Percentiles rank a stretch among this genome's conserved stretches.
Conservation (phyloP, 306 rosid species). For the Malus orientalis region DNA sequence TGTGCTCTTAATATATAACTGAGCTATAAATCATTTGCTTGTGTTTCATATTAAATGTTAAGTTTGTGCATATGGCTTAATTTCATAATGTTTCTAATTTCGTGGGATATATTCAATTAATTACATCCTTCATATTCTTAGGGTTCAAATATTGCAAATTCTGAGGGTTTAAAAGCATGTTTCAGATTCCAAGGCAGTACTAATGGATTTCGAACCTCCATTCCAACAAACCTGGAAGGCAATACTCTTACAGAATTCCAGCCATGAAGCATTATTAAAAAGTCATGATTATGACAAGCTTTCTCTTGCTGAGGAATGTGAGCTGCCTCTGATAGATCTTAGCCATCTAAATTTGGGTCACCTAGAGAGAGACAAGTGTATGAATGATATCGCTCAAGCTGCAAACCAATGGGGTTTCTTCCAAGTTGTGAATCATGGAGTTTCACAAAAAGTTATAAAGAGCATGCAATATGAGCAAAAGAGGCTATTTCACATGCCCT, state of each 20-base stretch:
- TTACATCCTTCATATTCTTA: neutral
- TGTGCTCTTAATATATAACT: neutral
- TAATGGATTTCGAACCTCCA: conserved; percentile 61
- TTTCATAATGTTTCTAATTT: neutral
- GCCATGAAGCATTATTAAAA: neutral
- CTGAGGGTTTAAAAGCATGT: neutral
- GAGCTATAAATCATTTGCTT: neutral
- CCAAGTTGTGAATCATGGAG: conserved; percentile 62
- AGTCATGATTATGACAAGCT: neutral
- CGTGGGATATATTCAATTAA: neutral
- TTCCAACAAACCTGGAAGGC: conserved; percentile 37
- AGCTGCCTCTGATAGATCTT: conserved; percentile 56
- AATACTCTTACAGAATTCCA: conserved; percentile 11
- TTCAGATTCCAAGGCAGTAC: neutral
- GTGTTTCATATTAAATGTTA: neutral
- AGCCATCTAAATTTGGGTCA: conserved; percentile 13
- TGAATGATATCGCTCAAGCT: conserved; percentile 42
- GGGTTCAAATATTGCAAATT: neutral
- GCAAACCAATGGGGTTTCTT: conserved; percentile 66
- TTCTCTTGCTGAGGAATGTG: conserved; percentile 23
- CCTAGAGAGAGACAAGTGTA: conserved; percentile 36
- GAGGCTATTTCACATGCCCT: conserved; percentile 41
- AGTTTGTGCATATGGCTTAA: neutral
- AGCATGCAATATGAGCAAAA: conserved; percentile 33
- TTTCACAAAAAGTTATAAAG: conserved; percentile 31